Base-by-base conservation (phyloP, 2,329 filamentous ascomycete genomes). In the Monilinia aucupariae region DNA sequence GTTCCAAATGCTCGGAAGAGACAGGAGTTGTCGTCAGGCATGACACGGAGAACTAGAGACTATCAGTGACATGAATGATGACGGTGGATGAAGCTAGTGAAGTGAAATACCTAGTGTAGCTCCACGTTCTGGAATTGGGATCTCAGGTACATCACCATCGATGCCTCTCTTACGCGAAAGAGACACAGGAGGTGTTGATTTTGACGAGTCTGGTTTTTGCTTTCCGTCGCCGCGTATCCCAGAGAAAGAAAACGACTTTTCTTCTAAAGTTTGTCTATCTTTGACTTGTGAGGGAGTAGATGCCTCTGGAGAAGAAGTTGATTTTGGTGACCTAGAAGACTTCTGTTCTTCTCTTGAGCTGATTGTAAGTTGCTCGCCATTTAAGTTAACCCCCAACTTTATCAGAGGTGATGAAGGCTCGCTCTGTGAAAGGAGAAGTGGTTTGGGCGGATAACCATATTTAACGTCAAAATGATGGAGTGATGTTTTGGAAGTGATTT, bases 1-100 rank as follows among this genome's bases (percentile, higher is more conserved):
- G 87, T 89, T 20, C 90, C 90, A 53, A 97, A 86, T 0, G 93
- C 92, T 34, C 92, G 89, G 76, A 97, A 97, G 71, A 97, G 86
- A 76, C 93, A 97, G 64, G 87, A 91, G 76, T 97, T 97, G 75
- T 97, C 93, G 72, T 97, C 93, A 5, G 92, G 91, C 93, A 97
- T 97, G 58, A 97, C 90, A 17, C 93, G 88, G 22, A 97, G 82
- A 10, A 96, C 89, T 85, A 50, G 17, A 4, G 27, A 13, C 13
- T 2, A 17, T 60, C 25, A 60, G 27, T 47, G 4, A 13, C 15
- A 62, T 47, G 52, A 64, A 61, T 60, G 39, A 20, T 54, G 37
- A 5, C 34, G 1, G n/a, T 15, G 39, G 15, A 41, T 10, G 58
- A 15, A n/a, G 30, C 17, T 17, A 68, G 12, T 32, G 27, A 25